Conservation (phyloP, 495 filamentous ascomycete species). For the Xylaria cubensis region DNA sequence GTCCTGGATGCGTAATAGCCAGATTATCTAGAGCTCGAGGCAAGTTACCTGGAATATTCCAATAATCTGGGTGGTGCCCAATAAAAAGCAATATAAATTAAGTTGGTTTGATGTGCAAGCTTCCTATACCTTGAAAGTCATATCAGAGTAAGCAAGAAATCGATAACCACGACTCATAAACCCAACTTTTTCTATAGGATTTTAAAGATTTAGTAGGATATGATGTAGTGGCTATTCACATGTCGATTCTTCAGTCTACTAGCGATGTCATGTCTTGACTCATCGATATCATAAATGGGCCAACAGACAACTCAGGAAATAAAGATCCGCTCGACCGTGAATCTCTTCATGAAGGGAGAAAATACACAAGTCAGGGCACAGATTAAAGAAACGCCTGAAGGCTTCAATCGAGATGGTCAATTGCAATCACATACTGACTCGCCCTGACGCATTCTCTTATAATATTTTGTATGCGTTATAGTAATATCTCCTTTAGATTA, state of each 20-base stretch:
- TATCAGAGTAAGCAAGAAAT: not conserved
- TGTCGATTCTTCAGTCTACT: not conserved
- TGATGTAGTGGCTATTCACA: slow-evolving; percentile 2
- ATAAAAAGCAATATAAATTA: too few relatives aligned
- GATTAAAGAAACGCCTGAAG: not conserved
- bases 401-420: not conserved
- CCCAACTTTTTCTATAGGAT: not conserved
- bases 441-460: not conserved
- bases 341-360: not conserved
- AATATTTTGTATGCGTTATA: not conserved
- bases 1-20: too few relatives aligned
- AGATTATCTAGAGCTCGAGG: too few relatives aligned
- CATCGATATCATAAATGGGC: not conserved
- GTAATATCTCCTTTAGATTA: not conserved
- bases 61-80: too few relatives aligned
- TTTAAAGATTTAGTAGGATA: not conserved
- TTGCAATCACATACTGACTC: not conserved
- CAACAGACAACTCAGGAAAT: not conserved
- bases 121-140: not conserved
- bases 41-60: too few relatives aligned
- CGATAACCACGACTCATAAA: not conserved
- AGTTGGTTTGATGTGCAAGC: not conserved
- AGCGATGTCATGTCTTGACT: not conserved
- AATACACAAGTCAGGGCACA: not conserved
- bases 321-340: not conserved